These are phyloP conservation scores for Coemansia sp. DNA, from an alignment of 192 early-diverging fungal species.

Conservation along the genomic window DNA sequence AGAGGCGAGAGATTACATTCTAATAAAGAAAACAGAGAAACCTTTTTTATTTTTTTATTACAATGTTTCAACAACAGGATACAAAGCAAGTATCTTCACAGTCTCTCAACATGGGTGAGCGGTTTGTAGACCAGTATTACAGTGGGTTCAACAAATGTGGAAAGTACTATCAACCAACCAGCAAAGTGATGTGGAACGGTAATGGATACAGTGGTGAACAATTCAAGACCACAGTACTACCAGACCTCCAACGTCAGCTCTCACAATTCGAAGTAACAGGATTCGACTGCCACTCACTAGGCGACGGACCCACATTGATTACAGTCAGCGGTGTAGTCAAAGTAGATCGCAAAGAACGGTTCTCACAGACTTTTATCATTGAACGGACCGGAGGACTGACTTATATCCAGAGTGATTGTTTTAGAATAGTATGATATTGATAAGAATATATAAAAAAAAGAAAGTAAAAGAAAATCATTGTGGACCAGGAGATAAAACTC, in stretches of 20 bases:
- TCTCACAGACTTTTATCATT: constrained; percentile 38
- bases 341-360: constrained; percentile 25
- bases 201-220: constrained; percentile 21
- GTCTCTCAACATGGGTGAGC: constrained; percentile 12
- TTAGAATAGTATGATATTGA: constrained; percentile 34
- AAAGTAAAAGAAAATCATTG: background rate
- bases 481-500: background rate
- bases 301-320: constrained; percentile 6
- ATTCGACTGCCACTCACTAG: constrained; percentile 29
- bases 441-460: background rate
- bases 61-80: too few relatives aligned
- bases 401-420: constrained; percentile 45
- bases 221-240: constrained; percentile 21
- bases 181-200: constrained; percentile 47
- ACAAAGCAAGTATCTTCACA: background rate
- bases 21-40: background rate
- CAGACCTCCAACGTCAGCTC: constrained; percentile 16
- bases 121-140: constrained; percentile 48
- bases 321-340: constrained; percentile 23
- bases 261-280: constrained; percentile 23
- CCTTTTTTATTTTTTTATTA: background rate
- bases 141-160: constrained; percentile 11
- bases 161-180: constrained; percentile 37
- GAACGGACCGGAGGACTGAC: constrained; percentile 16
- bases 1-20: background rate